Base-by-base conservation (phyloP, 2,329 filamentous ascomycete genomes). In the Furcasterigmium sp. region DNA sequence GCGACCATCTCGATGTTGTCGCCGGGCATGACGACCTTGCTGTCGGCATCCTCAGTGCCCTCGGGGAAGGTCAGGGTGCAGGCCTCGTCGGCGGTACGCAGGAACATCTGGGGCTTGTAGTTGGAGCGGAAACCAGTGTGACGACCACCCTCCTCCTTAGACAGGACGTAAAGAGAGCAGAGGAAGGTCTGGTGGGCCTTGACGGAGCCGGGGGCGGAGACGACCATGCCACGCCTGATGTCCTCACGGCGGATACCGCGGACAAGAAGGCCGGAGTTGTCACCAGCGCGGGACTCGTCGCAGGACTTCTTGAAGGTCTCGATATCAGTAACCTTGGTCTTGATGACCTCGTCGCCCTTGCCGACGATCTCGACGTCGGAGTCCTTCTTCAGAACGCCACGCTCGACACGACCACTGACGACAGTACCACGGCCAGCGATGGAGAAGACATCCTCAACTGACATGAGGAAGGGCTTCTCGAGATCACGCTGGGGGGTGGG, bases 221-320 rank as follows among this genome's bases (percentile, higher is more conserved):
- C 76, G 56, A 97, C 88, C 93, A 98, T 97, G 63, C 93, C 93
- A 66, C 93, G 89, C 59, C 75, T 78, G 60, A 98, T 79, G 59
- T 98, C 94, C 73, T 98, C 93, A 61, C 93, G 90, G 72, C 90
- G 91, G 62, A 98, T 72, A 77, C 93, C 91, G 72, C 93, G 89
- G 68, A 98, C 85, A 43, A 98, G 82, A 29, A 98, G 86, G 62
- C 93, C 93, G 20, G 93, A 96, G 83, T 97, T 98, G 72, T 98
- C 93, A 68, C 93, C 93, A 49, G 93, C 93, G 58, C 87, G 82
- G 46, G 91, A 95, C 72, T 95, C 89, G 46, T 96, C 91, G 70
- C 93, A 97, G 39, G 90, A 94, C 82, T 98, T 98, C 81, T 97
- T 96, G 80, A 98, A 98, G 53, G 91, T 98, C 78, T 98, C 93